These are phyloP conservation scores for Arthrobotrys megalospora DNA, from an alignment of 2,329 filamentous ascomycete species.

Conservation along the genomic window DNA sequence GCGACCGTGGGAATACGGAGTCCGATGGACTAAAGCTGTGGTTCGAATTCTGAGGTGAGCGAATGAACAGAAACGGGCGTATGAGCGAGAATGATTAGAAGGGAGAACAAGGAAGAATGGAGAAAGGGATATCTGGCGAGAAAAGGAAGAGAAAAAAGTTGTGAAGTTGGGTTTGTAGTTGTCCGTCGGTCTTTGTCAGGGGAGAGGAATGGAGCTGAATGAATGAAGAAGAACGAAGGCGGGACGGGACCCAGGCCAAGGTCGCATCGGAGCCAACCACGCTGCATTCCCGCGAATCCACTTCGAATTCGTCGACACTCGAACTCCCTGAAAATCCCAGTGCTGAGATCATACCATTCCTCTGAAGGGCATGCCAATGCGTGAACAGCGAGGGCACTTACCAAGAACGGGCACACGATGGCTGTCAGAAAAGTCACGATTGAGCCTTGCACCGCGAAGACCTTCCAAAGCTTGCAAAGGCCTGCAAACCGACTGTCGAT, in stretches of 20 bases:
- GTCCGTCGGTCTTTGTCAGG: too few species aligned
- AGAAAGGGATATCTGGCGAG: background rate
- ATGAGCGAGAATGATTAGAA: constrained; percentile 22
- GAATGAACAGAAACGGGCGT: constrained; percentile 4
- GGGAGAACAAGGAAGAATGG: background rate
- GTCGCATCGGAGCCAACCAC: too few species aligned
- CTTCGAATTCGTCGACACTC: background rate
- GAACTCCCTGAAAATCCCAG: background rate
- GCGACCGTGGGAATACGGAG: constrained; percentile 29
- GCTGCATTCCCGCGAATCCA: too few species aligned
- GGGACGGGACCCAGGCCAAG: too few species aligned
- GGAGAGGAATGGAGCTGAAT: constrained; percentile 1
- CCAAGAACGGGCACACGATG: background rate
- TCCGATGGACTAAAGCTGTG: background rate
- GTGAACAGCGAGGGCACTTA: constrained; percentile 7
- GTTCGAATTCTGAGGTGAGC: background rate
- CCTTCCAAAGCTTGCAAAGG: background rate
- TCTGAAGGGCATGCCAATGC: background rate
- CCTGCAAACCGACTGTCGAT: background rate
- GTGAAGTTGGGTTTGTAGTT: too few species aligned
- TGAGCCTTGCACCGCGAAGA: background rate
- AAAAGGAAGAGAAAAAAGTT: background rate
- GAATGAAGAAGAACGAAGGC: too few species aligned
- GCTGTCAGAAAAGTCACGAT: background rate
- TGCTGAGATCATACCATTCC: constrained; percentile 3